phyloP scores from a whole-genome alignment of 2,329 filamentous ascomycete genomes.

The Penicillium sp. region DNA sequence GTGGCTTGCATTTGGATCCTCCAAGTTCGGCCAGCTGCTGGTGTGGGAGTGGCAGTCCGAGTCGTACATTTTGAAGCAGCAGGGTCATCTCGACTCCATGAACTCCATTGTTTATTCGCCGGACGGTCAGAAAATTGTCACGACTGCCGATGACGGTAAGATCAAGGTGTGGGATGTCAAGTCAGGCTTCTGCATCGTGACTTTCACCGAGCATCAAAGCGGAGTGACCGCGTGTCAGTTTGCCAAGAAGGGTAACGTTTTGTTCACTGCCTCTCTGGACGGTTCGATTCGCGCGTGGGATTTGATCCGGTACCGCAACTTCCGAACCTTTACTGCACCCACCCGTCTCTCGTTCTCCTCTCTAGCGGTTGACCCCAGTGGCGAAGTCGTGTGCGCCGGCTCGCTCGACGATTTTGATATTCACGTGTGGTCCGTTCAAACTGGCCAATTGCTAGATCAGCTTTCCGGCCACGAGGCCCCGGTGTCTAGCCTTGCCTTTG shows the following conservation, averaged over 20 bases:
- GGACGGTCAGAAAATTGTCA: conserved; percentile 89
- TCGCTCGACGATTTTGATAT: conserved; percentile 96
- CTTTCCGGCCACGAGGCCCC: conserved; percentile 92
- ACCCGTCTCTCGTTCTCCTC: conserved; percentile 90
- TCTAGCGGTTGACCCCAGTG: conserved; percentile 93
- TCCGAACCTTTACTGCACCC: conserved; percentile 94
- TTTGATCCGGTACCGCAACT: conserved; percentile 92
- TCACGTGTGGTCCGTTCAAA: conserved; percentile 98
- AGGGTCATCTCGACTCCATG: conserved; percentile 95
- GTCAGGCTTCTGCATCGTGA: conserved; percentile 96
- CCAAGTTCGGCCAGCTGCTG: conserved; percentile 90
- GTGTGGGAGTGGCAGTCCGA: conserved; percentile 99
- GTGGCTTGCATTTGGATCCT: conserved; percentile 96
- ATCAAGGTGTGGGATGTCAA: conserved; percentile 98
- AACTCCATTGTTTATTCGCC: conserved; percentile 92
- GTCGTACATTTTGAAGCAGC: conserved; percentile 97
- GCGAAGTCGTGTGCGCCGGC: conserved; percentile 92
- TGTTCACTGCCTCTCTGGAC: conserved; percentile 94
- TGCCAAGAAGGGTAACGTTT: conserved; percentile 88
- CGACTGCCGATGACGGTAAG: conserved; percentile 93
- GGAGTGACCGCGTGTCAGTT: conserved; percentile 93
- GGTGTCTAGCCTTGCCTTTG: conserved; percentile 83
- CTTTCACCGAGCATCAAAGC: conserved; percentile 94
- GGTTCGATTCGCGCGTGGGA: conserved; percentile 96
- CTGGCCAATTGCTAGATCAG: conserved; percentile 88